Evolutionary conservation across 208 protist genomes (phyloP), one percentile per base, ranked within the genome.

Genomic region (Wallacemonas sp.): DNA sequence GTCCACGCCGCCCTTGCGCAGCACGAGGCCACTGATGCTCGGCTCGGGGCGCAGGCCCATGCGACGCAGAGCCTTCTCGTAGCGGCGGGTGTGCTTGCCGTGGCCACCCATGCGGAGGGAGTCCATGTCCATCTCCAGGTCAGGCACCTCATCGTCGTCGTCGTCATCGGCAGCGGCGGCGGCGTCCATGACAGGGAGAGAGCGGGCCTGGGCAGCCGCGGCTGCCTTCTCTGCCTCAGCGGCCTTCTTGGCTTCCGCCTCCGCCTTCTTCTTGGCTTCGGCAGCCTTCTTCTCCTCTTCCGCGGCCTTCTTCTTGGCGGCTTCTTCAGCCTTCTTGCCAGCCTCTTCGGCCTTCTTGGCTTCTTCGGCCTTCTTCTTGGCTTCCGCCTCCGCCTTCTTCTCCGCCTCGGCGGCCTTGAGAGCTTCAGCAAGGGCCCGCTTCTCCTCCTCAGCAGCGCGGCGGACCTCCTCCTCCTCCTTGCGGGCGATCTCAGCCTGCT

Each of bases 41-140:
- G 72, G 30, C 47, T 98, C 88, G 17, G 83, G 95, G 84, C 98
- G 97, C 66, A 99, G 85, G 65, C 97, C 97, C 75, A 99, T 92
- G 88, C 98, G 99, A 44, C 80, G 63, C 88, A 99, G 97, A 27
- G 92, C 94, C 86, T 98, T 98, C 29, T 96, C 81, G 72, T 89
- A 91, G 88, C 99, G 98, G 81, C 98, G 98, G 74, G 81, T 80
- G 68, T 84, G 79, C 79, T 90, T 88, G 70, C 76, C 72, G 57
- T 24, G 52, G 8, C 30, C 52, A 21, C 52, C 52, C 9, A 21
- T 21, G 6, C 52, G 52, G 12, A 58, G 52, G 4, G 52, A 58
- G 17, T 58, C 30, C 52, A 58, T 58, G 52, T 58, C 52, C 52
- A 58, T 58, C 52, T 58, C 52, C 52, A 58, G 52, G n/a, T 58